Base-by-base conservation (phyloP, 306 rosid genomes). In the Vigna unguiculata region DNA sequence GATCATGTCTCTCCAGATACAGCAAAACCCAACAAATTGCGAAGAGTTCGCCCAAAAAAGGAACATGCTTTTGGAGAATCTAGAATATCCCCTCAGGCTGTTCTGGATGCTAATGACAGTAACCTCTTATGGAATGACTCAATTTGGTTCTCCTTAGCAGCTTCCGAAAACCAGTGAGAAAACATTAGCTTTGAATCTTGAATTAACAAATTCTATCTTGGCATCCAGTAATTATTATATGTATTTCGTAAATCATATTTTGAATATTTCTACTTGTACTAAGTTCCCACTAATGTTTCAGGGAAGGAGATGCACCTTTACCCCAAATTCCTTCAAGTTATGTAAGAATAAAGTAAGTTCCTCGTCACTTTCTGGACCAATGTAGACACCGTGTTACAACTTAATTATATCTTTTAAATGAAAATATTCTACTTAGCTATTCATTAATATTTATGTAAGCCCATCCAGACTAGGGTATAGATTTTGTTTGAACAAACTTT, bases 81-180 rank as follows among this genome's bases (percentile, higher is more conserved):
- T 62, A 75, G 86, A 64, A 48, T 83, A 63, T 75, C 86, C 58
- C 89, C 89, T 6, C 91, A 86, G 74, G 86, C 80, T 72, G 77
- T 86, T 75, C 74, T 87, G 55, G 89, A 85, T 38, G 83, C 85
- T 12, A 60, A 81, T 43, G 49, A 72, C 59, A 83, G 66, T 41
- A 81, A 78, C 63, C 82, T 70, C 41, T 87, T 75, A 54, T 83
- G 84, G 78, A 47, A 71, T 61, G 83, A 86, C 49, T 93, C 96
- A 47, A 71, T 93, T 67, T 93, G 97, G 97, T 84, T 93, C 62
- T 85, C 90, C 53, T 91, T 93, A 59, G 66, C 83, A 20, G 96
- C 97, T 76, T 86, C 92, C 67, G 86, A 88, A 85, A 89, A 90
- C 54, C 91, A 85, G 97, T 91, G 66, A 92, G 97, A 79, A 69